These are phyloP conservation scores for Gossypium arboreum DNA, from an alignment of 345 rosid species.

Conservation along the genomic window DNA sequence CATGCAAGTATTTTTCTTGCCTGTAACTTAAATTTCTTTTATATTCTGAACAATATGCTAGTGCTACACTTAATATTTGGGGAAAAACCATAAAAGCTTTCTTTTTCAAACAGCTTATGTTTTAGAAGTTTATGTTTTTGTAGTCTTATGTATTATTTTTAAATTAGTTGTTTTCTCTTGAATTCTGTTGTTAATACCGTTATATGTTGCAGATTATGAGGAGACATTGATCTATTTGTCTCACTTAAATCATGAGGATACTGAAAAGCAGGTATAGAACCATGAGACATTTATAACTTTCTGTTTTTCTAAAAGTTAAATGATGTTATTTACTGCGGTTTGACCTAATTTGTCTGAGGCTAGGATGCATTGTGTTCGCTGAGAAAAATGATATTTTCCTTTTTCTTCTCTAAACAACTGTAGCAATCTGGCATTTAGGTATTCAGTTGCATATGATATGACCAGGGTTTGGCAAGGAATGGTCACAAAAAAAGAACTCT, in stretches of 20 bases:
- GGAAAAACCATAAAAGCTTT: background rate
- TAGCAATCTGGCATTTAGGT: background rate
- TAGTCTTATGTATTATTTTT: background rate
- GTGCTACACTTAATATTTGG: background rate
- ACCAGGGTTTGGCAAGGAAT: background rate
- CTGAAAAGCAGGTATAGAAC: constrained; percentile 84
- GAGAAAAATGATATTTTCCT: background rate
- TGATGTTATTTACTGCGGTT: background rate
- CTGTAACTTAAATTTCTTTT: background rate
- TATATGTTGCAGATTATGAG: constrained; percentile 78
- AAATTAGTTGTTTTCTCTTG: background rate
- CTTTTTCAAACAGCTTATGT: background rate
- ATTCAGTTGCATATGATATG: background rate
- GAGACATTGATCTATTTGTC: constrained; percentile 92
- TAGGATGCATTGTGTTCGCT: background rate
- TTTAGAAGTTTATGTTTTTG: background rate
- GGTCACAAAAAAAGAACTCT: background rate
- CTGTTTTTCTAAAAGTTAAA: background rate
- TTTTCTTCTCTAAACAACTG: background rate
- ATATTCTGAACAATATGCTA: background rate
- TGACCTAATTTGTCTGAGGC: background rate
- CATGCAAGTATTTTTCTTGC: background rate
- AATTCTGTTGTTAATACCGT: constrained; percentile 13
- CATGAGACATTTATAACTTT: background rate
- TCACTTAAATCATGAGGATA: constrained; percentile 96